Percentiles rank a stretch among this genome's conserved stretches.
Evolutionary conservation across 1,284 basidiomycete genomes (phyloP).

Genomic region (Sphaerobolus stellatus): DNA sequence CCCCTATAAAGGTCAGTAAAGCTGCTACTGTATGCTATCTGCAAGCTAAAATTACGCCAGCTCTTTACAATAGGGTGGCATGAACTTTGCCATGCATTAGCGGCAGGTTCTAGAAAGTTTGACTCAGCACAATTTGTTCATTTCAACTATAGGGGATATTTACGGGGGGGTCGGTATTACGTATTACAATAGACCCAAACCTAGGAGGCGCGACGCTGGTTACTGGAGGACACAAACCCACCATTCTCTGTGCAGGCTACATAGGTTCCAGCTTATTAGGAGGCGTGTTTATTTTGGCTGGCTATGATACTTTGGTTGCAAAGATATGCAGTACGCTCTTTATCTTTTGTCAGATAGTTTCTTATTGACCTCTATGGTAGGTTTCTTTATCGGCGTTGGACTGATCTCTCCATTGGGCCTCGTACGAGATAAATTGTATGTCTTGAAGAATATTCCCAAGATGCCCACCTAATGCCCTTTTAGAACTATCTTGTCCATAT

Average conservation of each 20-base stretch:
- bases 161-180: slow-evolving; percentile 70
- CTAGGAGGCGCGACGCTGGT: slow-evolving; percentile 77
- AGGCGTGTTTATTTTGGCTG: slow-evolving; percentile 74
- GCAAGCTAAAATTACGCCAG: slow-evolving; percentile 11
- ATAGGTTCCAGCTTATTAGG: slow-evolving; percentile 76
- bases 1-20: slow-evolving; percentile 57
- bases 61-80: slow-evolving; percentile 83
- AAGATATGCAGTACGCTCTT: slow-evolving; percentile 47
- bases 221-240: slow-evolving; percentile 66
- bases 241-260: slow-evolving; percentile 74
- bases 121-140: not conserved
- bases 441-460: slow-evolving; percentile 16
- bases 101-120: slow-evolving; percentile 46
- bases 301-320: slow-evolving; percentile 75
- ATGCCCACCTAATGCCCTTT: slow-evolving; percentile 1
- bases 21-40: not conserved
- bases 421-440: slow-evolving; percentile 80
- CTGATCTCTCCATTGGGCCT: slow-evolving; percentile 70
- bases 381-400: slow-evolving; percentile 76
- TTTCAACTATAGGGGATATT: slow-evolving; percentile 58
- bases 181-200: slow-evolving; percentile 79
- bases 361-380: slow-evolving; percentile 38
- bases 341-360: not conserved
- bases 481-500: slow-evolving; percentile 75
- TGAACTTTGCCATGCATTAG: slow-evolving; percentile 77